These are phyloP conservation scores for Westerdykella ornata DNA, from an alignment of 2,329 filamentous ascomycete species.

Conservation along the genomic window DNA sequence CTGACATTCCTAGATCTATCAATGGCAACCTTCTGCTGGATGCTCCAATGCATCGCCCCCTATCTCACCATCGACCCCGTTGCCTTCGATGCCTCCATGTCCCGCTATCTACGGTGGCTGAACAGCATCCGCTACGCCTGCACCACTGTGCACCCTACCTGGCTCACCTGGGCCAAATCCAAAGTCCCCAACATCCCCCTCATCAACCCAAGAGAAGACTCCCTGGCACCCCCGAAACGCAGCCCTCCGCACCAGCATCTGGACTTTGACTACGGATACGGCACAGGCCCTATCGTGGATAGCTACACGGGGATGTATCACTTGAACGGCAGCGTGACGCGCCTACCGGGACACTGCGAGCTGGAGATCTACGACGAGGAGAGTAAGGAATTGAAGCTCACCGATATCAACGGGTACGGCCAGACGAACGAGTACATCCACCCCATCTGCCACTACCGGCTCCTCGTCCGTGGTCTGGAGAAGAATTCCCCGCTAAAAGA, in stretches of 20 bases:
- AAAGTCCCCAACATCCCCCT: slow-evolving; percentile 19
- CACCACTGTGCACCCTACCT: slow-evolving; percentile 24
- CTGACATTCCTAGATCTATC: slow-evolving; percentile 31
- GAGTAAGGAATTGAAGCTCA: slow-evolving; percentile 31
- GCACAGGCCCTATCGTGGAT: slow-evolving; percentile 39
- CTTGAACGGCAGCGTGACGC: slow-evolving; percentile 37
- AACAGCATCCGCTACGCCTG: slow-evolving; percentile 23
- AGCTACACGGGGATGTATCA: slow-evolving; percentile 40
- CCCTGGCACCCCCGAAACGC: slow-evolving; percentile 16
- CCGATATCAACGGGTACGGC: slow-evolving; percentile 35
- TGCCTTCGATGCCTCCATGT: slow-evolving; percentile 39
- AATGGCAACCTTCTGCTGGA: slow-evolving; percentile 49
- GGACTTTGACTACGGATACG: slow-evolving; percentile 43
- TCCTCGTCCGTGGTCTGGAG: slow-evolving; percentile 20
- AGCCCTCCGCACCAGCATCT: slow-evolving; percentile 29
- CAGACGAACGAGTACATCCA: slow-evolving; percentile 49
- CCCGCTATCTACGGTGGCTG: slow-evolving; percentile 36
- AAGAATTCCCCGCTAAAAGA: slow-evolving; percentile 17
- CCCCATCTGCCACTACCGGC: slow-evolving; percentile 32
- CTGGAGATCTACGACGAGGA: slow-evolving; percentile 24
- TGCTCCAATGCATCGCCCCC: slow-evolving; percentile 47
- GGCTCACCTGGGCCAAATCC: slow-evolving; percentile 9
- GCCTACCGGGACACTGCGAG: slow-evolving; percentile 43
- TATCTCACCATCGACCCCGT: slow-evolving; percentile 42
- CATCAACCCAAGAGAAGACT: slow-evolving; percentile 14